These are phyloP conservation scores for Kazachstania kunashirensis DNA, from an alignment of 805 yeast species.

Conservation along the genomic window DNA sequence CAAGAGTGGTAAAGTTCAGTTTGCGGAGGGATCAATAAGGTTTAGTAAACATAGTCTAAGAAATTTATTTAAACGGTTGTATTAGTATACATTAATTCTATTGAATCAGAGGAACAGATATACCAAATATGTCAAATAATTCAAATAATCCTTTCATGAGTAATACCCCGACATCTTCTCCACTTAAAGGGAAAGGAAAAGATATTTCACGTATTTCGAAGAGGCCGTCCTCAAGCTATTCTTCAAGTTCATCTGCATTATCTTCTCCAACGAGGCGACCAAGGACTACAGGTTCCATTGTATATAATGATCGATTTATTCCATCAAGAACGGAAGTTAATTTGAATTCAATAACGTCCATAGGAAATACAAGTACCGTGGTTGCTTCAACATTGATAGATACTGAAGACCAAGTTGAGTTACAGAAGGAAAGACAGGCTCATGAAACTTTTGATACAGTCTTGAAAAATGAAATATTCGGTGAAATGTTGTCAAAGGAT, in stretches of 20 bases:
- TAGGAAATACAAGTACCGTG: constrained; percentile 21
- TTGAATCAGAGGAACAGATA: too few relatives aligned
- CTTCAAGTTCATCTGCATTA: constrained; percentile 15
- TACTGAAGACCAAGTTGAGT: constrained; percentile 49
- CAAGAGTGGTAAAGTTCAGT: too few relatives aligned
- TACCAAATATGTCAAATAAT: constrained; percentile 2
- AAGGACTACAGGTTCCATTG: constrained; percentile 25
- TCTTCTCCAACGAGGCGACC: constrained; percentile 27
- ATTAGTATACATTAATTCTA: too few relatives aligned
- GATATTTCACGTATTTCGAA: constrained; percentile 3
- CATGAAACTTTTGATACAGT: constrained; percentile 80
- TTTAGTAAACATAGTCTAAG: too few relatives aligned
- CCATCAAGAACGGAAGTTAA: constrained; percentile 84
- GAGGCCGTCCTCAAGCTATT: constrained; percentile 12
- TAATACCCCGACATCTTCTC: constrained; percentile 29
- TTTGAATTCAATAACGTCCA: constrained; percentile 68
- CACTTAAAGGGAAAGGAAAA: constrained; percentile 17
- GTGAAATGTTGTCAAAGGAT: constrained; percentile 60
- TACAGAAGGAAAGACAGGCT: constrained; percentile 68
- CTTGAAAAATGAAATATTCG: constrained; percentile 82
- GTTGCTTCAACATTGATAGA: constrained; percentile 17
- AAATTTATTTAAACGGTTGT: too few relatives aligned
- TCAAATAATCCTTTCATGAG: constrained; percentile 24
- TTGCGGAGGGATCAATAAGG: too few relatives aligned
- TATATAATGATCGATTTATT: constrained; percentile 76